These are phyloP conservation scores for Aspergillus conjunctus DNA, from an alignment of 495 filamentous ascomycete genomes.

Conservation along the genomic window DNA sequence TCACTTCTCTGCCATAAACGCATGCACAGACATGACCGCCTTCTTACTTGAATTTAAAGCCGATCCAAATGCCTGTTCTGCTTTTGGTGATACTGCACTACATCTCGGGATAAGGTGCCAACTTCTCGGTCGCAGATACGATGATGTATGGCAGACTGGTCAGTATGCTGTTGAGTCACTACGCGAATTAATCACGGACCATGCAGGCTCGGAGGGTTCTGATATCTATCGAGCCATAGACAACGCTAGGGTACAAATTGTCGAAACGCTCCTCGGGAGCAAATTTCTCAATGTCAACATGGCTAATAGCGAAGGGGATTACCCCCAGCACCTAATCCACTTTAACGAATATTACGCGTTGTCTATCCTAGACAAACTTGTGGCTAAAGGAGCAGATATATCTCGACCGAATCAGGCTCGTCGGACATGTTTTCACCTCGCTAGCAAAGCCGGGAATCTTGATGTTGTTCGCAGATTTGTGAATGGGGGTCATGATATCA, in stretches of 20 bases:
- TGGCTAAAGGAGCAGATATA: constrained; percentile 18
- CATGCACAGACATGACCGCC: neutral
- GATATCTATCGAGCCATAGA: constrained; percentile 17
- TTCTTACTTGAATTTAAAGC: constrained; percentile 10
- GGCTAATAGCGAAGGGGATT: constrained; percentile 21
- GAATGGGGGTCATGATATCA: constrained; percentile 14
- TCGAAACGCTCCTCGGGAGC: constrained; percentile 17
- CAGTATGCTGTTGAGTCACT: constrained; percentile 16
- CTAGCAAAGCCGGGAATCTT: constrained; percentile 16
- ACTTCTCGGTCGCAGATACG: constrained; percentile 3
- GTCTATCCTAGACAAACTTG: constrained; percentile 17
- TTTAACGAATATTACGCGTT: constrained; percentile 18
- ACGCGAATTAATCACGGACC: constrained; percentile 16
- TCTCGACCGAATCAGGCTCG: constrained; percentile 9
- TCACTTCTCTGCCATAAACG: constrained; percentile 10
- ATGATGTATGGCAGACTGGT: constrained; percentile 5
- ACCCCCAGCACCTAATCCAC: constrained; percentile 18
- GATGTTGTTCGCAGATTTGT: constrained; percentile 20
- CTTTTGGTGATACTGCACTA: constrained; percentile 9
- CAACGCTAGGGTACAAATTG: constrained; percentile 10
- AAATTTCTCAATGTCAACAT: constrained; percentile 20
- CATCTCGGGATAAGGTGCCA: constrained; percentile 11
- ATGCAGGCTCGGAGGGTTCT: constrained; percentile 18
- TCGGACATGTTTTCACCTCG: constrained; percentile 22
- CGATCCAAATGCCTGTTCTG: constrained; percentile 7